Base-by-base conservation (phyloP, 345 rosid genomes). In the Pugionium cornutum region DNA sequence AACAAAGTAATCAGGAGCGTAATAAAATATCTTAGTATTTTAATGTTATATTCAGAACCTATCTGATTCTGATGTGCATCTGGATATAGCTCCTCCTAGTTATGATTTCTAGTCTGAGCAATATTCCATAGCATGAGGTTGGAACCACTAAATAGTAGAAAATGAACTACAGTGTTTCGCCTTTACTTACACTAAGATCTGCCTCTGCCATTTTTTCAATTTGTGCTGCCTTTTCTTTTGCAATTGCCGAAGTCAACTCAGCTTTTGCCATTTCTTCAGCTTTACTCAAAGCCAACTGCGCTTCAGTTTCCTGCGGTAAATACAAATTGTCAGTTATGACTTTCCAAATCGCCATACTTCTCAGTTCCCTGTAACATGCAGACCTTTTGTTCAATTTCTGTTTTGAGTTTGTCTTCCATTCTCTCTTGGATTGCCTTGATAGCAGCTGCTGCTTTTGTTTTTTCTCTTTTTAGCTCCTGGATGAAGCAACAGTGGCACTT, bases 391-490 rank as follows among this genome's bases (percentile, higher is more conserved):
- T 85, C 96, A 73, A 86, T 81, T 76, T 95, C 95, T 73, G 60
- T 52, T 76, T 76, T 85, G 52, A 82, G 91, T 68, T 81, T 89
- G 65, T 89, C 89, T 75, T 87, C 96, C 86, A 89, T 78, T 76
- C 83, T 89, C 75, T 89, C 96, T 80, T 89, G 87, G 75, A 88
- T 83, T 5, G 85, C 64, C 69, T 83, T 89, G 74, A 91, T 75
- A 52, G 97, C 82, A 75, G 89, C 83, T 26, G 87, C 95, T 66
- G 96, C 95, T 77, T 87, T 91, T 66, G 81, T 77, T 79, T 77
- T 83, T 68, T 95, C 99, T 88, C 95, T 83, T 76, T 87, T 90
- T 72, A 95, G 67, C 83, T 95, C 97, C 99, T 95, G 86, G 58
- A 79, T 49, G 72, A 54, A 74, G 41, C 10, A 53, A 62, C 34